Evolutionary conservation across 164 flowering plant genomes (phyloP), one percentile per base, ranked within the genome.

Genomic region (Nelumbo lutea): DNA sequence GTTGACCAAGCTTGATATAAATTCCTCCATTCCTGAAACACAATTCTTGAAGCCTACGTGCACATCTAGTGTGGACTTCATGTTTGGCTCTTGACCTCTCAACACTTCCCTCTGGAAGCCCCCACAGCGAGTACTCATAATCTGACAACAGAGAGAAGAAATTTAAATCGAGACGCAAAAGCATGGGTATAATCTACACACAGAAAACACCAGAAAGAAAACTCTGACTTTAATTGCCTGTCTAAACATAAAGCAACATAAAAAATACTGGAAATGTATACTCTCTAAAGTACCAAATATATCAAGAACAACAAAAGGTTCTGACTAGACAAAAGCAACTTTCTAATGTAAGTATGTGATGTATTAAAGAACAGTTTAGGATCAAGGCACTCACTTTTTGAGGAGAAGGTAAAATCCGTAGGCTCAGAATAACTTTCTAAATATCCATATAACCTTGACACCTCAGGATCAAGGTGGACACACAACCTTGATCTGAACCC

Each of bases 1-100:
- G 97, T 69, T 95, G 99, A 57, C 99, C 99, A 69, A 95, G 91
- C 81, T 95, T 95, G 68, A 95, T 95, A 73, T 95, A 95, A 51
- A 95, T 87, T 71, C 99, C 99, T 66, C 99, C 99, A 84, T 95
- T 95, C 77, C 64, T 87, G 71, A 92, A 95, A 76, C 97, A 95
- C 53, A 95, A 70, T 46, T 95, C 97, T 68, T 80, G 88, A 77
- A 95, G 93, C 72, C 80, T 90, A 50, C 38, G 83, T 3, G 99
- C 97, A 68, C 86, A 82, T 67, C 99, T 82, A 10, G 80, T 72
- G 75, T 95, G 97, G 77, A 88, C 96, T 79, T 92, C 94, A 66
- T 83, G 97, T 64, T 89, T 95, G 65, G 75, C 82, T 78, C 51
- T 84, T 59, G 68, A 46, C 75, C 84, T 84, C 75, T 95, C 97